Conservation (phyloP, 768 basidiomycete species). For the Termitomyces sp. region DNA sequence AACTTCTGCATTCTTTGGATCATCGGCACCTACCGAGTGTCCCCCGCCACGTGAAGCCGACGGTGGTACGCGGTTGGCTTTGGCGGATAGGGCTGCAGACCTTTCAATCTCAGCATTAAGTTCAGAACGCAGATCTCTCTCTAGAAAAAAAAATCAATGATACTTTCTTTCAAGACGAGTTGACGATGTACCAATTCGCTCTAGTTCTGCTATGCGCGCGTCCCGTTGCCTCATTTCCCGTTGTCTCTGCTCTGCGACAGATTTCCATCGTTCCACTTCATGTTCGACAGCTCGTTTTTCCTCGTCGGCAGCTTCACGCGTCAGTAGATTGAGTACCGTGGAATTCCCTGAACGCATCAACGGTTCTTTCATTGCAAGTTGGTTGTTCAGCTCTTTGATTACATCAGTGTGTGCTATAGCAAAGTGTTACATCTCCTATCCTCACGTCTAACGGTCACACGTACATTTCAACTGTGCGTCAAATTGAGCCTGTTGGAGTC, state of each 20-base stretch:
- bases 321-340: constrained; percentile 61
- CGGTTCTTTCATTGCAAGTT: constrained; percentile 54
- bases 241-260: constrained; percentile 41
- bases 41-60: constrained; percentile 32
- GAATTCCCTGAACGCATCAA: constrained; percentile 46
- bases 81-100: constrained; percentile 39
- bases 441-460: background rate
- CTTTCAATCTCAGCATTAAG: constrained; percentile 64
- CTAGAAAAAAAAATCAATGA: constrained; percentile 29
- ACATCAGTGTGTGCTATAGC: constrained; percentile 53
- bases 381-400: constrained; percentile 51
- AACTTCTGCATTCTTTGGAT: constrained; percentile 57
- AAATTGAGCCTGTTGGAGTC: constrained; percentile 46
- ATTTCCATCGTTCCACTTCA: constrained; percentile 43
- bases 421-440: background rate
- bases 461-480: constrained; percentile 52
- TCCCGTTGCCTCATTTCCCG: constrained; percentile 40
- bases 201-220: constrained; percentile 41
- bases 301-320: constrained; percentile 69
- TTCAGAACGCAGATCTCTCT: constrained; percentile 47
- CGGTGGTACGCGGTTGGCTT: constrained; percentile 39
- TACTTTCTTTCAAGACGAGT: background rate
- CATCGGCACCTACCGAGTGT: constrained; percentile 39
- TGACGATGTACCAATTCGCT: constrained; percentile 43
- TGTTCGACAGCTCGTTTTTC: constrained; percentile 55